Conservation (phyloP, 148 eudicot genomes). For the Nepenthes mirabilis region DNA sequence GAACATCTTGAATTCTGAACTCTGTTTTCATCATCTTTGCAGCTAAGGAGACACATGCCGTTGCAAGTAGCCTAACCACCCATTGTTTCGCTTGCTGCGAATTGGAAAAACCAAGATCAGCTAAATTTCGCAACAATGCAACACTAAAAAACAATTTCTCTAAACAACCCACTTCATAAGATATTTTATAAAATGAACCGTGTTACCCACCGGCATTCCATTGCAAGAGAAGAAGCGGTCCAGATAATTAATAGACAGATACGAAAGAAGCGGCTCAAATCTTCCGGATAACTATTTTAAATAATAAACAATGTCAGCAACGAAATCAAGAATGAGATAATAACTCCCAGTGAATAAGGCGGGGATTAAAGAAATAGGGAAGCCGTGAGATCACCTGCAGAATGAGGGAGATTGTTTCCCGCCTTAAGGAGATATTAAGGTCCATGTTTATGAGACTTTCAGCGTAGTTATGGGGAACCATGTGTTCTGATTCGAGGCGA, state of each 20-base stretch:
- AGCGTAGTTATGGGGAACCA: constrained; percentile 18
- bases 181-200: not conserved
- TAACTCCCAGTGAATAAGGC: too few species aligned
- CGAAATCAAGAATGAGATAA: too few species aligned
- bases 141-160: not conserved
- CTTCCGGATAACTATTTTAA: constrained; percentile 7
- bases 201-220: constrained; percentile 12
- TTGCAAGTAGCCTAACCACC: constrained; percentile 28
- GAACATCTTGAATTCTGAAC: constrained; percentile 20
- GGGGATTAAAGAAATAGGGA: too few species aligned
- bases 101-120: not conserved
- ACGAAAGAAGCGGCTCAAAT: constrained; percentile 25
- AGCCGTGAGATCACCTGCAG: not conserved
- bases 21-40: constrained; percentile 36
- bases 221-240: constrained; percentile 39
- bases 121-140: not conserved
- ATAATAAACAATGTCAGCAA: too few species aligned
- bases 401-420: constrained; percentile 18
- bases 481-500: constrained; percentile 27
- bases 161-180: not conserved
- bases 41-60: constrained; percentile 36
- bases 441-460: constrained; percentile 4
- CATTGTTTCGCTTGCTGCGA: constrained; percentile 27
- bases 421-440: constrained; percentile 10
- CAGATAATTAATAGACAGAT: constrained; percentile 43